Evolutionary conservation across 2,329 filamentous ascomycete genomes (phyloP).

Genomic region (Cordyceps cicadae): DNA sequence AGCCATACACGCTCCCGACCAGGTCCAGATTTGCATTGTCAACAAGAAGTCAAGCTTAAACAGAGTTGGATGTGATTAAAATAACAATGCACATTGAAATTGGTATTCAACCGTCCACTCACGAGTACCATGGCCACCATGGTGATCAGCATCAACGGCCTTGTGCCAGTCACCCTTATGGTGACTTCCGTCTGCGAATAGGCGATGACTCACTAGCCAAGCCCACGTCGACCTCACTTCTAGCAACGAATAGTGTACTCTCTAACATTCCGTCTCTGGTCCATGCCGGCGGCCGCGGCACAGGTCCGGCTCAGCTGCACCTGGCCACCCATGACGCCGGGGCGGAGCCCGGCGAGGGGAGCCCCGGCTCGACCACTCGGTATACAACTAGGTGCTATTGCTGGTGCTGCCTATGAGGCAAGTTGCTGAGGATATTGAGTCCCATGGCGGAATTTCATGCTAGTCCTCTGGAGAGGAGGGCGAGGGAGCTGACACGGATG

Average conservation of each 20-base stretch:
- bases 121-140: neutral
- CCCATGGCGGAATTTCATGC: neutral
- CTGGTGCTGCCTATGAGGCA: neutral
- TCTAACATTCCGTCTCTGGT: too few species aligned
- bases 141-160: too few species aligned
- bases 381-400: neutral
- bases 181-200: neutral
- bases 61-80: neutral
- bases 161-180: neutral
- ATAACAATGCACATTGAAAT: neutral
- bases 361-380: neutral
- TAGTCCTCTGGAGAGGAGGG: neutral
- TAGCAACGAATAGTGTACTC: too few species aligned
- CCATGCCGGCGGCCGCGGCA: neutral
- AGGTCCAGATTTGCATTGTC: too few species aligned
- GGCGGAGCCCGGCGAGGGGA: neutral
- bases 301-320: neutral
- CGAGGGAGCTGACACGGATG: neutral
- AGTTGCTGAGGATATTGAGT: neutral
- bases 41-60: neutral
- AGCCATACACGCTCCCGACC: too few species aligned
- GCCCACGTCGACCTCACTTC: too few species aligned
- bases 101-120: neutral
- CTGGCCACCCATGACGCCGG: neutral
- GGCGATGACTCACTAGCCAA: too few species aligned